Evolutionary conservation across 257 asterid species (phyloP).

Genomic region (Solanum appendiculatum): DNA sequence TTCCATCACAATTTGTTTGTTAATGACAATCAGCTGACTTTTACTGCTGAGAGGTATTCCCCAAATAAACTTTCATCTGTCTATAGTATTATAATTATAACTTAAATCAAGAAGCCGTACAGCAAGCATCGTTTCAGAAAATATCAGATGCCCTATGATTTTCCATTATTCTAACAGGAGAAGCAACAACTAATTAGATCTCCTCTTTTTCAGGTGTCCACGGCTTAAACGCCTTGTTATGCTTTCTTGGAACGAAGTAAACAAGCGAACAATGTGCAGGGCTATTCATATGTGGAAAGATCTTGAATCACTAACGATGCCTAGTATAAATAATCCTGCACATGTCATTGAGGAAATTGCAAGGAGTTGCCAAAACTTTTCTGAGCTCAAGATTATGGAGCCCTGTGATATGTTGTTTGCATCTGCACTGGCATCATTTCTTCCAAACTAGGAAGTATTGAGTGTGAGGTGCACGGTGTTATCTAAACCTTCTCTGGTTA

Average conservation of each 20-base stretch:
- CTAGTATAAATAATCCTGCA: conserved; percentile 53
- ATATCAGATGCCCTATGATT: not conserved
- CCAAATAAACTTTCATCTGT: not conserved
- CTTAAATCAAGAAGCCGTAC: not conserved
- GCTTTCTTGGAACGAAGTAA: conserved; percentile 84
- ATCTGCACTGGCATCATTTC: conserved; percentile 24
- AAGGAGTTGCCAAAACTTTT: conserved; percentile 38
- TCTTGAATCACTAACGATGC: conserved; percentile 73
- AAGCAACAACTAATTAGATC: not conserved
- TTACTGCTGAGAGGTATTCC: conserved; percentile 61
- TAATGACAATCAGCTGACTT: conserved; percentile 61
- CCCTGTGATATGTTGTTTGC: conserved; percentile 52
- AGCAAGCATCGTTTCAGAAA: not conserved
- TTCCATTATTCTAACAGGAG: not conserved
- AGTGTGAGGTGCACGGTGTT: conserved; percentile 59
- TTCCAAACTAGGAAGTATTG: conserved; percentile 56
- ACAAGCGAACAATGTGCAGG: conserved; percentile 46
- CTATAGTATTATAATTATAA: not conserved
- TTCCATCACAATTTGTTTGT: conserved; percentile 61
- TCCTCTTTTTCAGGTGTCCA: conserved; percentile 48
- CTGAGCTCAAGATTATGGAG: conserved; percentile 65
- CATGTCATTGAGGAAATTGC: conserved; percentile 54
- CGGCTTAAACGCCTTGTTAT: conserved; percentile 58
- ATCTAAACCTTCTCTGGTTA: conserved; percentile 35
- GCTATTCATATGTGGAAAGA: conserved; percentile 50